Evolutionary conservation across 441 rosid species (phyloP), one percentile per base, ranked within the genome.

Genomic region (Aleurites moluccanus): DNA sequence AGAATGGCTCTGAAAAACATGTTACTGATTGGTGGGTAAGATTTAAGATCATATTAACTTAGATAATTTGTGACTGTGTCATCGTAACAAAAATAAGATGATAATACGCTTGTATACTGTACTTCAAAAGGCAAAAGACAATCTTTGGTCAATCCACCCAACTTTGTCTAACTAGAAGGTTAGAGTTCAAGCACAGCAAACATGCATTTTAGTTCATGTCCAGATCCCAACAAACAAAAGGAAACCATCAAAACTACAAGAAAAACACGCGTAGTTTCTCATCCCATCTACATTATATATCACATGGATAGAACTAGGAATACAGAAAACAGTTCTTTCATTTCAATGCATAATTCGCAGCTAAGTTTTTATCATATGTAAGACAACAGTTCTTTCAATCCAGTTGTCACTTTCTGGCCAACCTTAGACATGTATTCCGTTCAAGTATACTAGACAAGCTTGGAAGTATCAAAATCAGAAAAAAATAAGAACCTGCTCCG

Each of bases 401-500:
- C 30, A 59, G 3, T 44, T 1, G 33, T 18, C 28, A 20, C 0
- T 57, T 71, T 45, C 35, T 21, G 13, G n/a, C 35, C 35, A n/a
- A 55, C 33, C 20, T 56, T 70, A 57, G 52, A 57, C 38, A 40
- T 38, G 9, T 14, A 44, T 25, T 44, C 28, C 63, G 50, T 55
- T 67, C 27, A 30, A 33, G 27, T 40, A 50, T 15, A 69, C 4
- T 30, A 15, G n/a, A 62, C 57, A 56, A 63, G 65, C 57, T 45
- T 33, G 27, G 53, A 68, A 11, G 11, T 30, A 62, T 10, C 55
- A 53, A 50, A 30, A 60, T 1, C 28, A 56, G 49, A 52, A 16
- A 75, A n/a, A 70, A 65, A 28, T 18, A 61, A 65, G 69, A 74
- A 96, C 99, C 98, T 97, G 98, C 88, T 94, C 99, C 3, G 97